Percentiles rank a stretch among this genome's conserved stretches.
Conservation (phyloP, 768 basidiomycete species). For the Pleurotus ostreatus region DNA sequence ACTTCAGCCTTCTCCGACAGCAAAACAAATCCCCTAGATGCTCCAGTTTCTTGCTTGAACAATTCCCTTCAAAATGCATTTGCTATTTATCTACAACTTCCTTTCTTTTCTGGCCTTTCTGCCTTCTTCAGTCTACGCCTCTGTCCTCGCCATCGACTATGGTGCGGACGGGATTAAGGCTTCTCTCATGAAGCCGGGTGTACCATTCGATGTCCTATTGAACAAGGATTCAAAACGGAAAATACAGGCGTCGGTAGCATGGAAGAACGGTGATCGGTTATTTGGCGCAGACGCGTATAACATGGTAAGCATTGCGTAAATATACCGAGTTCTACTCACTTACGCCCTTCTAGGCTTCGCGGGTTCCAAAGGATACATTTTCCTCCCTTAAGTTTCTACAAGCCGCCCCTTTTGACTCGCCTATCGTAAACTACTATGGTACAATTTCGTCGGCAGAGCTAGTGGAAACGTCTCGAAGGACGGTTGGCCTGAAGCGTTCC, state of each 20-base stretch:
- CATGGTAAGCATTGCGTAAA: slow-evolving; percentile 52
- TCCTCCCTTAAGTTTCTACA: slow-evolving; percentile 81
- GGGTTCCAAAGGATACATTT: slow-evolving; percentile 88
- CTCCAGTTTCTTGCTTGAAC: slow-evolving; percentile 11
- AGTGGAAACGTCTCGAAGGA: slow-evolving; percentile 51
- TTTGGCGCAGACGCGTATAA: slow-evolving; percentile 90
- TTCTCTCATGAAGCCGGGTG: slow-evolving; percentile 89
- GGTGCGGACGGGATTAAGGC: slow-evolving; percentile 98
- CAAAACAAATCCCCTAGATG: slow-evolving; percentile 19
- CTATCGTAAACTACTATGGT: slow-evolving; percentile 52
- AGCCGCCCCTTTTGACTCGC: slow-evolving; percentile 61
- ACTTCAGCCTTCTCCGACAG: slow-evolving; percentile 6
- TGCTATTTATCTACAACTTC: slow-evolving; percentile 31
- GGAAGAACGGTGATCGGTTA: slow-evolving; percentile 86
- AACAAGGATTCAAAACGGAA: slow-evolving; percentile 98
- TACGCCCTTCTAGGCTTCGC: slow-evolving; percentile 61
- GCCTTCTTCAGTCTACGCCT: slow-evolving; percentile 50
- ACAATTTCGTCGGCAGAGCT: slow-evolving; percentile 53
- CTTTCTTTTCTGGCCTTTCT: slow-evolving; percentile 34
- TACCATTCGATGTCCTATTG: slow-evolving; percentile 93
- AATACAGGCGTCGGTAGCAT: slow-evolving; percentile 84
- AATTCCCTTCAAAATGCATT: slow-evolving; percentile 30
- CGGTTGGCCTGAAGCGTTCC: slow-evolving; percentile 54
- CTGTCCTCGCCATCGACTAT: slow-evolving; percentile 96
- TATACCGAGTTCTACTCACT: background rate